Evolutionary conservation across 805 yeast genomes (phyloP), one percentile per base, ranked within the genome.

Genomic region (Kazachstania taianensis): DNA sequence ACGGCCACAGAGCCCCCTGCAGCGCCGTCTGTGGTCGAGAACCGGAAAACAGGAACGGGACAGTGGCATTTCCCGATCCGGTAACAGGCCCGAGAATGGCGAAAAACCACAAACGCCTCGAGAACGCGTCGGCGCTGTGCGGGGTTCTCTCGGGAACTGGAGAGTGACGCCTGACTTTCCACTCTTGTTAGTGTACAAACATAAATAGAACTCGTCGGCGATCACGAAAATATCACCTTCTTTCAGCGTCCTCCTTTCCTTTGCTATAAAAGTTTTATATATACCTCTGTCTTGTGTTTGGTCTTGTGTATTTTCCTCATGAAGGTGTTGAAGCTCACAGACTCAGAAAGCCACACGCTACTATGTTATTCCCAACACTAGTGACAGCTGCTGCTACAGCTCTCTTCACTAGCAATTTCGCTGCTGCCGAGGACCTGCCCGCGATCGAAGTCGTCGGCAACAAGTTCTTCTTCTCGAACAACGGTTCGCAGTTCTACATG

Each of bases 401-500:
- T 25, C 37, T 50, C 19, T 47, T 53, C 26, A 57, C 56, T 18
- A 18, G 33, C 23, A 42, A 38, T 26, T 35, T 45, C n/a, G 61
- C 44, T 27, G 39, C 49, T 19, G 72, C 70, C 40, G 70, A 45
- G 20, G 70, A 63, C 33, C 59, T 74, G 43, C 82, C 85, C 43
- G 69, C 78, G 25, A 74, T 81, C 46, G 84, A 79, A 51, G 70
- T 81, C 44, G 73, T 71, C 39, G 89, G 89, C 43, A 80, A 78
- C 71, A 80, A 81, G 59, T 81, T 81, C 53, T 81, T 71, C 68
- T 81, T 63, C 62, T 65, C 81, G 40, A 78, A 77, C 62, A 81
- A 81, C 52, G 89, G 87, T 35, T 73, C 85, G 37, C 87, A 80
- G 57, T 81, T 81, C 55, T 78, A 70, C 60, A 73, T 81, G 51